These are phyloP conservation scores for Aspergillus sp. DNA, from an alignment of 2,329 filamentous ascomycete species.

Conservation along the genomic window DNA sequence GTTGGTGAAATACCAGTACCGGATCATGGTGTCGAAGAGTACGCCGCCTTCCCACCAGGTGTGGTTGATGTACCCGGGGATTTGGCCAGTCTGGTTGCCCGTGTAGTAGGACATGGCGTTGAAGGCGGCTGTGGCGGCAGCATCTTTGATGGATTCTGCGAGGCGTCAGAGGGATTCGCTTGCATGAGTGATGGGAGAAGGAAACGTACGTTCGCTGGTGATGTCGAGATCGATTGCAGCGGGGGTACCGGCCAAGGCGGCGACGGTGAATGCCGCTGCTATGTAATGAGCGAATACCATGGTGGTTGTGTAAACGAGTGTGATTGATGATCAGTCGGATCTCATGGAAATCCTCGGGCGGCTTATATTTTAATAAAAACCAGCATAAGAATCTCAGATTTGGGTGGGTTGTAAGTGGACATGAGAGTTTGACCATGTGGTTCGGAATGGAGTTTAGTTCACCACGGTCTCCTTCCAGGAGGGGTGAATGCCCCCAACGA, in stretches of 20 bases:
- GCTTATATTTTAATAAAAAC: neutral
- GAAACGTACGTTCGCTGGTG: neutral
- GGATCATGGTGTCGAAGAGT: constrained; percentile 66
- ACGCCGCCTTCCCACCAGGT: constrained; percentile 70
- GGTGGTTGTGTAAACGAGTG: neutral
- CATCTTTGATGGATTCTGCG: constrained; percentile 43
- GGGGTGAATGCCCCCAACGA: neutral
- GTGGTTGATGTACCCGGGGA: constrained; percentile 47
- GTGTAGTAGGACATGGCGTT: constrained; percentile 53
- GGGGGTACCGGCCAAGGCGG: neutral
- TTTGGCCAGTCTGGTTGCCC: constrained; percentile 46
- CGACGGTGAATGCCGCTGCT: neutral
- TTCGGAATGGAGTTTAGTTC: neutral
- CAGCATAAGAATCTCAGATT: neutral
- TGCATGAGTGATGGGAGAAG: neutral
- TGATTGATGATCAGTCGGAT: neutral
- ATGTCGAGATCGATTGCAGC: constrained; percentile 5
- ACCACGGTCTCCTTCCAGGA: neutral
- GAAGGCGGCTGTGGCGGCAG: constrained; percentile 42
- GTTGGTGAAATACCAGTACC: constrained; percentile 80
- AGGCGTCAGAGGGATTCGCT: too few relatives aligned
- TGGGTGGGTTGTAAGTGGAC: neutral
- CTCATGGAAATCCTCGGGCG: neutral
- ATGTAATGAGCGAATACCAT: too few relatives aligned
- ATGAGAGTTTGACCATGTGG: neutral